A percentile compares a stretch with the other conserved stretches of the same genome.
Evolutionary conservation across 768 basidiomycete genomes (phyloP).

Genomic region (Boletus tomentosulus): DNA sequence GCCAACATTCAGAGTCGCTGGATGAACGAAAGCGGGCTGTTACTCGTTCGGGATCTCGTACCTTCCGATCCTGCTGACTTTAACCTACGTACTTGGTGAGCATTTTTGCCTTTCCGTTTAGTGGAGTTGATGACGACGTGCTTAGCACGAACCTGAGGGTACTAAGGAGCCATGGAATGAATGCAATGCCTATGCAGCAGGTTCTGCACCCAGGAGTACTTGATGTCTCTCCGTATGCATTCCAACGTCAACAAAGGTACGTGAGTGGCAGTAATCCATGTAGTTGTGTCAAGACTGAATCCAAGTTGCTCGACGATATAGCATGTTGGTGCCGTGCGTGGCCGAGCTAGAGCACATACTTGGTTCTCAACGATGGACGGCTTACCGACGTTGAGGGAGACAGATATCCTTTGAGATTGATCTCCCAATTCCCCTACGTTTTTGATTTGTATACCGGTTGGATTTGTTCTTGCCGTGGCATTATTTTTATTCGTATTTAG

Average conservation of each 20-base stretch:
- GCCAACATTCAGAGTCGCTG: slow-evolving; percentile 9
- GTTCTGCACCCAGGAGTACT: slow-evolving; percentile 2
- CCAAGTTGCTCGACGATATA: not conserved
- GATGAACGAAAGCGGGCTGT: slow-evolving; percentile 1
- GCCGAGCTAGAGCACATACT: not conserved
- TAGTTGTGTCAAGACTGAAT: not conserved
- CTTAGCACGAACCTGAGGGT: slow-evolving; percentile 4
- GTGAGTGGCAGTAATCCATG: slow-evolving; percentile 3
- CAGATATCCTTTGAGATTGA: slow-evolving; percentile 1
- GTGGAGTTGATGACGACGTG: not conserved
- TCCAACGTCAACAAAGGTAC: slow-evolving; percentile 9
- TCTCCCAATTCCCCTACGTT: not conserved
- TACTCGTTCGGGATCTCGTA: slow-evolving; percentile 15
- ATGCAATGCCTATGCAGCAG: not conserved
- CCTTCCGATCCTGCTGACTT: slow-evolving; percentile 15
- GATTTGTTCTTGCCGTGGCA: not conserved
- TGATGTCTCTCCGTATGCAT: not conserved
- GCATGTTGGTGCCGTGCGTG: not conserved
- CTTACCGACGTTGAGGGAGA: slow-evolving; percentile 9
- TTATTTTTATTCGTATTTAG: not conserved
- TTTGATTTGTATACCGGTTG: slow-evolving; percentile 2
- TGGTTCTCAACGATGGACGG: slow-evolving; percentile 1
- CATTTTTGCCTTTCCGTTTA: not conserved
- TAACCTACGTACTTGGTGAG: slow-evolving; percentile 13
- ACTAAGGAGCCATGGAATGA: not conserved